These are phyloP conservation scores for Sherardia arvensis DNA, from an alignment of 257 asterid species.

Conservation along the genomic window DNA sequence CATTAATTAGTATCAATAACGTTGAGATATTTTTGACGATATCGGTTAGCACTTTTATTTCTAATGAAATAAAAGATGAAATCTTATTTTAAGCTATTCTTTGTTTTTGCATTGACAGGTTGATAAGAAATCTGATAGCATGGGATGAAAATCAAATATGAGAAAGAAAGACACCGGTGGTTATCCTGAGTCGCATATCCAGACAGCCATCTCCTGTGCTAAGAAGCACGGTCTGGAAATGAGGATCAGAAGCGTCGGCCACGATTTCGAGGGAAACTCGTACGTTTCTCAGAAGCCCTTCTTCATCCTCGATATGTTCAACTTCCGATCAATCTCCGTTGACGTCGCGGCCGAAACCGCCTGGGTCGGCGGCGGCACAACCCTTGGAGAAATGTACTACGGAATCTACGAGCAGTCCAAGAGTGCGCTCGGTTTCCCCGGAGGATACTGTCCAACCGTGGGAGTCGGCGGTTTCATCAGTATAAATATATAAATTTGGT, in stretches of 20 bases:
- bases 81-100: too few species aligned
- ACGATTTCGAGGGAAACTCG: constrained; percentile 8
- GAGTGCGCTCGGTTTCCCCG: neutral
- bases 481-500: too few species aligned
- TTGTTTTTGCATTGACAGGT: too few species aligned
- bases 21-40: too few species aligned
- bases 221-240: constrained; percentile 5
- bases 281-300: constrained; percentile 5
- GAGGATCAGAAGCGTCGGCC: constrained; percentile 7
- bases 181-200: constrained; percentile 1
- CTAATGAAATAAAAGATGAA: too few species aligned
- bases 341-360: neutral
- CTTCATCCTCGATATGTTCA: neutral
- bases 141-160: too few species aligned
- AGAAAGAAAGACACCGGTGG: too few species aligned
- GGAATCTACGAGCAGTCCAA: neutral
- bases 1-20: too few species aligned
- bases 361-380: constrained; percentile 5
- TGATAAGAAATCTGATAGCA: too few species aligned
- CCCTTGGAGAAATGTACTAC: constrained; percentile 5
- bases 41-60: too few species aligned
- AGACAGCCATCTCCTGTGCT: neutral
- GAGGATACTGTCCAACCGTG: constrained; percentile 10
- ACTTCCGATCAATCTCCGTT: constrained; percentile 8
- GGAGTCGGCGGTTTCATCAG: constrained; percentile 5